phyloP scores from a whole-genome alignment of 345 rosid species.

The Erodium maritimum region DNA sequence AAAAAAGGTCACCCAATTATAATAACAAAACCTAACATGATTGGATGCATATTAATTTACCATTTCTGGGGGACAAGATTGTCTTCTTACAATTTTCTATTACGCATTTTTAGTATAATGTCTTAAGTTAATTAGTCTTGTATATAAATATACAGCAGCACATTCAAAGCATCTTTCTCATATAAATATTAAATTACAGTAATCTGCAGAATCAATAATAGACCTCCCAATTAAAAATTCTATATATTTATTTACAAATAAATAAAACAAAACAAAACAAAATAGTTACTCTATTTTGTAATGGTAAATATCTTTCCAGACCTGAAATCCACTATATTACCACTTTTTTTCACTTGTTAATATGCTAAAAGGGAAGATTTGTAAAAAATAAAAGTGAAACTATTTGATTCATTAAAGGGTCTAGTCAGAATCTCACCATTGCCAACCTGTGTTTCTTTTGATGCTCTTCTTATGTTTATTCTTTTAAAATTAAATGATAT shows the following conservation, averaged over 20 bases:
- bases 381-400: conserved; percentile 13
- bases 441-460: conserved; percentile 57
- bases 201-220: background rate
- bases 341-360: conserved; percentile 1
- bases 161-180: background rate
- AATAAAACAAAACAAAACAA: background rate
- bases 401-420: conserved; percentile 28
- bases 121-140: background rate
- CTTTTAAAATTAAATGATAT: too few species aligned
- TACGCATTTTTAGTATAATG: background rate
- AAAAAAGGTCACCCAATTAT: too few species aligned
- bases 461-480: conserved; percentile 3
- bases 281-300: background rate
- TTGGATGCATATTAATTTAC: too few species aligned
- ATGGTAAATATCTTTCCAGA: conserved; percentile 34
- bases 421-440: conserved; percentile 45
- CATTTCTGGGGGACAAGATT: too few species aligned
- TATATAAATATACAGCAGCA: background rate
- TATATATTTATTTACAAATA: too few species aligned
- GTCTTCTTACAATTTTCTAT: too few species aligned
- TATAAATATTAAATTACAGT: background rate
- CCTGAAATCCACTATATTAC: conserved; percentile 37
- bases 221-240: background rate
- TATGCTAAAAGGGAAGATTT: background rate
- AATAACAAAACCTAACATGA: conserved; percentile 1